Conservation (phyloP, 164 flowering plant species). For the Umbellularia californica region DNA sequence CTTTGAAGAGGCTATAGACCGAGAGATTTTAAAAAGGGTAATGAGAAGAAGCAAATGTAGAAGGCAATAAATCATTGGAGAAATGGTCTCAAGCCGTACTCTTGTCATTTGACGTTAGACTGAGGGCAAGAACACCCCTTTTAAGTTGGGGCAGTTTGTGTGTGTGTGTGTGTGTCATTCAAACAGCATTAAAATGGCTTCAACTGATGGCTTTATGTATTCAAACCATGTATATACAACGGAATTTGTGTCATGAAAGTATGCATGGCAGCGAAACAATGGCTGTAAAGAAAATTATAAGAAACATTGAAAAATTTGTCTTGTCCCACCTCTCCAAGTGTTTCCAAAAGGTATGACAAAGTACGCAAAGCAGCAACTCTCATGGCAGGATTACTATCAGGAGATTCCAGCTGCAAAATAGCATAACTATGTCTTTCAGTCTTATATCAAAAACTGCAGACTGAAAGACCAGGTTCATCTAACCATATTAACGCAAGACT, state of each 20-base stretch:
- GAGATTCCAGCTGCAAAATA: constrained; percentile 64
- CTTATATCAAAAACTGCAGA: constrained; percentile 1
- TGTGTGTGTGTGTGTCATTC: no score
- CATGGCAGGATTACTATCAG: constrained; percentile 62
- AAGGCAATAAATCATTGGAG: no score
- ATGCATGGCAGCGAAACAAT: neutral
- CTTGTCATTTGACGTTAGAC: no score
- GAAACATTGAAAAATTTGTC: neutral
- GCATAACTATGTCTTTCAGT: constrained; percentile 1
- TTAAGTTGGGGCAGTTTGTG: no score
- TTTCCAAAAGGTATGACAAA: constrained; percentile 62
- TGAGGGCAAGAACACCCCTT: no score
- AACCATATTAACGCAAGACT: neutral
- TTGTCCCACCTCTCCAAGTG: constrained; percentile 79
- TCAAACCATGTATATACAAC: neutral
- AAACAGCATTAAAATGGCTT: no score
- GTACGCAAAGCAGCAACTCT: constrained; percentile 72
- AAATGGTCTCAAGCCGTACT: no score
- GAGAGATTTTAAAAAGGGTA: no score
- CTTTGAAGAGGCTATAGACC: no score
- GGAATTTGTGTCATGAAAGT: neutral
- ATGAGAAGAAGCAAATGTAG: no score
- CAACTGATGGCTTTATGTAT: no score
- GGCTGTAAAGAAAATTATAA: neutral
- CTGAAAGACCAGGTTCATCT: neutral